Conservation (phyloP, 495 filamentous ascomycete species). For the Neurospora tetrasperma region DNA sequence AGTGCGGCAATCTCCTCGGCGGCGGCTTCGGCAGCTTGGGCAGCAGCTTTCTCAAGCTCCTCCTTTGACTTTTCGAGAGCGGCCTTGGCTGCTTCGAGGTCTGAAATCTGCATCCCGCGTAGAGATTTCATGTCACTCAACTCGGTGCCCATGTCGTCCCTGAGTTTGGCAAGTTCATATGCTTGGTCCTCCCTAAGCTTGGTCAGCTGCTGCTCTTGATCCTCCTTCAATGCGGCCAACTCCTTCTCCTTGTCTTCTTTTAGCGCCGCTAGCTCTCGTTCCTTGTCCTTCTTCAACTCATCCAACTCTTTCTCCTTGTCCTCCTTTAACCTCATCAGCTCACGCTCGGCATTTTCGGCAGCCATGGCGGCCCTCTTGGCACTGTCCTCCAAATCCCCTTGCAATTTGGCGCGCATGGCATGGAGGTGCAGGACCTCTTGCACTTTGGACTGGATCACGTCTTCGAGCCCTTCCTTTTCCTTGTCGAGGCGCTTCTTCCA, state of each 20-base stretch:
- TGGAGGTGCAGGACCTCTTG: conserved; percentile 22
- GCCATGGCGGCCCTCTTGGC: conserved; percentile 9
- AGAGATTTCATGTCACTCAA: background rate
- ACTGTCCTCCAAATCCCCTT: conserved; percentile 20
- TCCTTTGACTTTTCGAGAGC: conserved; percentile 19
- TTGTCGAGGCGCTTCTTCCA: conserved; percentile 15
- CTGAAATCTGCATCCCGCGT: conserved; percentile 6
- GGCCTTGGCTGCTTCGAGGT: conserved; percentile 15
- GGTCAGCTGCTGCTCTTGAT: background rate
- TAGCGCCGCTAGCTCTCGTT: conserved; percentile 1
- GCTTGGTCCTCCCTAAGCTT: background rate
- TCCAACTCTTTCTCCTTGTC: conserved; percentile 4
- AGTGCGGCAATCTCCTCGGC: conserved; percentile 19
- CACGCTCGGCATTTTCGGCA: conserved; percentile 9
- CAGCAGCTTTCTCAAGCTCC: conserved; percentile 16
- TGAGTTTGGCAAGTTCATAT: conserved; percentile 6
- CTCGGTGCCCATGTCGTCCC: conserved; percentile 3
- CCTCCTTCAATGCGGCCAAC: conserved; percentile 1
- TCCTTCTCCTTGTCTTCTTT: conserved; percentile 5
- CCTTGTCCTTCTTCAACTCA: conserved; percentile 3
- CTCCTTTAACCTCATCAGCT: conserved; percentile 5
- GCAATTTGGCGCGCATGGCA: conserved; percentile 14
- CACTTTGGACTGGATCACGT: conserved; percentile 17
- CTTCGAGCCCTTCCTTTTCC: conserved; percentile 23
- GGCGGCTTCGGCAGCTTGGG: conserved; percentile 16